Evolutionary conservation across 1,284 basidiomycete species (phyloP).

Genomic region (Ustilago hordei): DNA sequence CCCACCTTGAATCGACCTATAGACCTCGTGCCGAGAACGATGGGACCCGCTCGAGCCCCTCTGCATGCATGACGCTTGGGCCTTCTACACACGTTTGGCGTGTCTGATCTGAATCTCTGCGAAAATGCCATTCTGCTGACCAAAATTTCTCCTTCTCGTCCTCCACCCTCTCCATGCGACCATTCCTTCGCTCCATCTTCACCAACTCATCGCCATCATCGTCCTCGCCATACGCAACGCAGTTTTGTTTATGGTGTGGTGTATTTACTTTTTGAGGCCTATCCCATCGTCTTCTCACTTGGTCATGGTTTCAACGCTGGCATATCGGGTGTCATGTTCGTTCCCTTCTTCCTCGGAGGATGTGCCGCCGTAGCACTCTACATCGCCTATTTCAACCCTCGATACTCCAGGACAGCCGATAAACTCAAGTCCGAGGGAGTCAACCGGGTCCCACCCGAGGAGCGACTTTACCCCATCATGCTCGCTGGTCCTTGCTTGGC

Average conservation of each 20-base stretch:
- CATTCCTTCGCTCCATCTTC: no score
- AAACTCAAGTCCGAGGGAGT: constrained; percentile 46
- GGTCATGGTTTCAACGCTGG: constrained; percentile 65
- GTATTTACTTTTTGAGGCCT: constrained; percentile 67
- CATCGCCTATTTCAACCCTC: constrained; percentile 57
- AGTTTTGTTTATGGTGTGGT: constrained; percentile 74
- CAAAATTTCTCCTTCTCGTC: no score
- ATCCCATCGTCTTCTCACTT: constrained; percentile 66
- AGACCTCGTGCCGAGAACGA: no score
- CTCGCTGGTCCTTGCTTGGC: constrained; percentile 69
- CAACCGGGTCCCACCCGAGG: constrained; percentile 64
- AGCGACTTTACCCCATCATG: constrained; percentile 61
- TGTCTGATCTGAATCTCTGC: no score
- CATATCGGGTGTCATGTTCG: constrained; percentile 66
- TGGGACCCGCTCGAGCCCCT: no score
- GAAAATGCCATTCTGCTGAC: no score
- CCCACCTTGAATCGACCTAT: no score
- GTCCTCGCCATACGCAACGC: no score
- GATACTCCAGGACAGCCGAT: constrained; percentile 50
- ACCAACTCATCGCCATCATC: no score
- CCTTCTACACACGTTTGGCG: no score
- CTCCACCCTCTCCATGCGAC: no score
- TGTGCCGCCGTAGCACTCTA: constrained; percentile 47
- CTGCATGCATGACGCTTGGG: no score
- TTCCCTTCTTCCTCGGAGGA: constrained; percentile 67